These are phyloP conservation scores for Axilococcus clingmanii DNA, from an alignment of 139 green algal species.

Conservation along the genomic window DNA sequence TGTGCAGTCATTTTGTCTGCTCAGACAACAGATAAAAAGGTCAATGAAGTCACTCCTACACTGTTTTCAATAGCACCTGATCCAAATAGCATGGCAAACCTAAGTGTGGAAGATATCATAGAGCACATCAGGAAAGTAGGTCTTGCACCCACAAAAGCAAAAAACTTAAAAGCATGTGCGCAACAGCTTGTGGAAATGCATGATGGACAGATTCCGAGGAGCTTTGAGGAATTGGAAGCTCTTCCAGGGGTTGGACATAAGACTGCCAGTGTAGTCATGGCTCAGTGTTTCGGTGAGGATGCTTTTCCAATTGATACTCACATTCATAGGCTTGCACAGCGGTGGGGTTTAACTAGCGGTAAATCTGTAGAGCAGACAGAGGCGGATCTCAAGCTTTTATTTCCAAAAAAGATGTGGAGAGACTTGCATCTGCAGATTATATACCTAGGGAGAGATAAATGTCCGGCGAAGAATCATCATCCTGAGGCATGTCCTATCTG, in stretches of 20 bases:
- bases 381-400: constrained; percentile 61
- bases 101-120: constrained; percentile 31
- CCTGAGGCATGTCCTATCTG: constrained; percentile 62
- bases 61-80: constrained; percentile 50
- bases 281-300: constrained; percentile 13
- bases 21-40: constrained; percentile 67
- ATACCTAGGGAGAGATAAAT: constrained; percentile 74
- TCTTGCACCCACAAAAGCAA: constrained; percentile 76
- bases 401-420: constrained; percentile 47
- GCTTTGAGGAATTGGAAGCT: constrained; percentile 65
- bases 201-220: constrained; percentile 52
- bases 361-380: constrained; percentile 76
- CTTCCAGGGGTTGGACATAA: constrained; percentile 73
- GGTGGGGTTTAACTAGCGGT: constrained; percentile 52
- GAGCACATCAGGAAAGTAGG: constrained; percentile 62
- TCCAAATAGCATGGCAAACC: constrained; percentile 40
- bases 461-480: constrained; percentile 62
- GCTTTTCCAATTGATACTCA: constrained; percentile 89
- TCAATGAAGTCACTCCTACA: constrained; percentile 58
- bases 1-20: constrained; percentile 71
- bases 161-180: constrained; percentile 43
- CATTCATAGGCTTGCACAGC: constrained; percentile 70
- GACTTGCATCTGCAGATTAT: constrained; percentile 58
- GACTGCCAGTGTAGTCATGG: constrained; percentile 46
- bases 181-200: constrained; percentile 60